Base-by-base conservation (phyloP, 2,329 filamentous ascomycete species). In the Hymenoscyphus infarciens region DNA sequence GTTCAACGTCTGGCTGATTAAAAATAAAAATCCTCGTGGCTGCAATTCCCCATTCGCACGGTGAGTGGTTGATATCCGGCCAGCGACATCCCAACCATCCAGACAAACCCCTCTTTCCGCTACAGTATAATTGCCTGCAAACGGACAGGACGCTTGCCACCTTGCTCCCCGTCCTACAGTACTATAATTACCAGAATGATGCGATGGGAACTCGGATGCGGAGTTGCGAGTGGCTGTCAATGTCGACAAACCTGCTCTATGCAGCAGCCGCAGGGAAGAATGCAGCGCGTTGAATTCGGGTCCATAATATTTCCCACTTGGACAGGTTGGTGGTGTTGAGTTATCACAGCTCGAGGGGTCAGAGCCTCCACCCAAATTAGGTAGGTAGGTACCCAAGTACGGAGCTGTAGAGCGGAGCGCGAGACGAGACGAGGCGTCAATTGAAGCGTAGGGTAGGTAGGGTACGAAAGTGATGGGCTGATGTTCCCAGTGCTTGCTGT, bases 151-250 rank as follows among this genome's bases (percentile, higher is more conserved):
- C 25, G 25, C 45, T 27, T 52, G 45, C 45, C 35, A 15, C 35
- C 11, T 31, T 31, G 5, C 2, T 52, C 7, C 45, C 25, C 19
- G 45, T 52, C 19, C 45, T 52, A 25, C n/a, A n/a, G n/a, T n/a
- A n/a, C 27, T 55, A 33, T 55, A 55, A 55, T 55, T 55, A 55
- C 53, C 53, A 33, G 53, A 29, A 29, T n/a, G 53, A 31, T 55
- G 53, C 53, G 1, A 29, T 27, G 49, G 49, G 19, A 13, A 2
- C 19, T 27, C 7, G 49, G 19, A 29, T 29, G 49, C 49, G 25
- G 8, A 10, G 49, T 29, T 29, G 27, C 33, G 53, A 29, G 25
- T 55, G 53, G 25, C 53, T 55, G 13, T 29, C 5, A 33, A 55
- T 15, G 53, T 29, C 53, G 25, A 33, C 27, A 55, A 55, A 55